Evolutionary conservation across 1,284 basidiomycete genomes (phyloP), one percentile per base, ranked within the genome.

Genomic region (Sporisorium exsertum): DNA sequence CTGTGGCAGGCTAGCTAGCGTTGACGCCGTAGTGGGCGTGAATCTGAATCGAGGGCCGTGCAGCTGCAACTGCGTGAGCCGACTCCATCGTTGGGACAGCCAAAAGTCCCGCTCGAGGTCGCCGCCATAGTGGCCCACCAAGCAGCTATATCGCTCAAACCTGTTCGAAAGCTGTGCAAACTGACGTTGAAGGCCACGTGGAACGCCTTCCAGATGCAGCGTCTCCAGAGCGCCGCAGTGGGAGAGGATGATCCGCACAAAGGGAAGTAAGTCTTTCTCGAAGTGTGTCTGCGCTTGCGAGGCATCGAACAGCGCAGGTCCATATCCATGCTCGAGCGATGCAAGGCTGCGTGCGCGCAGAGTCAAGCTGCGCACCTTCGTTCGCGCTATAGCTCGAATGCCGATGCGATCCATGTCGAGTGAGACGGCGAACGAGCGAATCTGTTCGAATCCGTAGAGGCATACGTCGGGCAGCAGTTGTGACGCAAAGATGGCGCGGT

Each of bases 241-340:
- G 0, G 22, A 26, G 9, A 75, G 54, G 15, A 70, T 47, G 42
- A 58, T 27, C 0, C 67, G 56, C 3, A 75, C n/a, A 12, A 62
- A 59, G 0, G 64, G 67, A 0, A 64, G 16, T 13, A 60, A 22
- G 18, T 65, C 47, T 16, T 50, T 54, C 22, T 70, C 72, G 18
- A 75, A 75, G 6, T 42, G 63, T 16, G 57, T 47, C 20, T 75
- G 72, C 1, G 72, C 72, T 49, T 64, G 62, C 24, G 63, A 62
- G 40, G 72, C 72, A 53, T 75, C 72, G 45, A 70, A 75, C 20
- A 75, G 58, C 7, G 67, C 66, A 13, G 63, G 63, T 13, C 55
- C 62, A 20, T 58, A 56, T 7, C 50, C 58, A 24, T 58, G 43
- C 3, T 33, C 18, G 4, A 54, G 37, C 1, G 54, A 58, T 18